Evolutionary conservation across 1,139 yeast genomes (phyloP).

Genomic region (Pichia kudriavzevii): DNA sequence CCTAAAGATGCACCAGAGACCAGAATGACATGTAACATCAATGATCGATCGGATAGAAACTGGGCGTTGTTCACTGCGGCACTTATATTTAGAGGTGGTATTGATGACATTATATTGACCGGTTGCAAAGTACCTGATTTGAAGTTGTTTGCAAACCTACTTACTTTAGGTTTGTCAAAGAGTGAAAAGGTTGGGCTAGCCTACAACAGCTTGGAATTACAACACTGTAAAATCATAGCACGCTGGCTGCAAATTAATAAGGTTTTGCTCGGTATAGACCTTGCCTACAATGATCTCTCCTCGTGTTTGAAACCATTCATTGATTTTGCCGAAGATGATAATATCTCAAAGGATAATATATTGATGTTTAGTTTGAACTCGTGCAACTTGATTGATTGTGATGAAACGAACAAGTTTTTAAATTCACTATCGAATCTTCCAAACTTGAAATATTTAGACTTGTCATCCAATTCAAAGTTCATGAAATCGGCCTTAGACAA

Average conservation of each 20-base stretch:
- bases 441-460: conserved; percentile 53
- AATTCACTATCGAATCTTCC: conserved; percentile 39
- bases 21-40: conserved; percentile 53
- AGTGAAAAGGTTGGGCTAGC: conserved; percentile 62
- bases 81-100: conserved; percentile 57
- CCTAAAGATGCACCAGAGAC: conserved; percentile 19
- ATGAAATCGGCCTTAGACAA: conserved; percentile 39
- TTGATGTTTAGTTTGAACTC: conserved; percentile 44
- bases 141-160: conserved; percentile 47
- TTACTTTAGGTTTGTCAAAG: conserved; percentile 46
- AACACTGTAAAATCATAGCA: conserved; percentile 44
- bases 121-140: conserved; percentile 62
- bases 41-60: conserved; percentile 63
- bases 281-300: conserved; percentile 62
- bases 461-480: conserved; percentile 56
- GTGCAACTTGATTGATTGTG: conserved; percentile 35
- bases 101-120: conserved; percentile 63
- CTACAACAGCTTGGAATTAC: conserved; percentile 48
- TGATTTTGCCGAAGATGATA: conserved; percentile 27
- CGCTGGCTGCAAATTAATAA: conserved; percentile 37
- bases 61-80: conserved; percentile 70
- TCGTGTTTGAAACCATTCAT: conserved; percentile 45
- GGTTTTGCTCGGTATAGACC: conserved; percentile 45
- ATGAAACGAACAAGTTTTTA: conserved; percentile 23
- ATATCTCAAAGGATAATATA: conserved; percentile 25